Evolutionary conservation across 345 rosid species (phyloP), one percentile per base, ranked within the genome.

Genomic region (Isatis tinctoria): DNA sequence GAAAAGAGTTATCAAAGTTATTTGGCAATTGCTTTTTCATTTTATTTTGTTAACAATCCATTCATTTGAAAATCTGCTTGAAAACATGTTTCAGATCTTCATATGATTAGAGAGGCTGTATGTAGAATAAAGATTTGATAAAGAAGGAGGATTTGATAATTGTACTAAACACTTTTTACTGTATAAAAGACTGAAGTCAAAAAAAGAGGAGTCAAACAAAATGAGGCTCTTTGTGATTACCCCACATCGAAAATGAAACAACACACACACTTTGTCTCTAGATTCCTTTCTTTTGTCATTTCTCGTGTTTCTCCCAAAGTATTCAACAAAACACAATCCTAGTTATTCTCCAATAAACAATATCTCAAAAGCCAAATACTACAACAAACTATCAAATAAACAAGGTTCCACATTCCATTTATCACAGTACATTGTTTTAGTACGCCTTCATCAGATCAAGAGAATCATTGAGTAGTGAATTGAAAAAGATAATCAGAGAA

Each of bases 211-310:
- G 90, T 87, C 93, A 85, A 84, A 78, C 74, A 60, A 78, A 81
- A 74, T 18, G 74, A 80, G 54, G 52, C 61, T 71, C 74, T 74
- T 70, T 79, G 77, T 41, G 65, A 32, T 54, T 71, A 43, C 84
- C 56, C 87, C 92, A 84, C 91, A 57, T 58, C 53, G 96, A 90
- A 88, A 90, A 91, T 86, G 96, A 90, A 83, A 68, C 67, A 72
- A 80, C 89, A 83, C 76, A 70, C 33, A 71, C 83, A 78, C 77
- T 70, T 78, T 90, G 92, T 87, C 90, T 58, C 85, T 65, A 67
- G 78, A 79, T 81, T 84, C 86, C 79, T 81, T 81, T 82, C 85
- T 81, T 83, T 74, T 78, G 80, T 77, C 73, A 65, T 77, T 71
- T 77, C 80, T 71, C 67, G 80, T 71, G 61, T 43, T 76, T 65